phyloP scores from a whole-genome alignment of 768 basidiomycete species.

The Boletus edulis region DNA sequence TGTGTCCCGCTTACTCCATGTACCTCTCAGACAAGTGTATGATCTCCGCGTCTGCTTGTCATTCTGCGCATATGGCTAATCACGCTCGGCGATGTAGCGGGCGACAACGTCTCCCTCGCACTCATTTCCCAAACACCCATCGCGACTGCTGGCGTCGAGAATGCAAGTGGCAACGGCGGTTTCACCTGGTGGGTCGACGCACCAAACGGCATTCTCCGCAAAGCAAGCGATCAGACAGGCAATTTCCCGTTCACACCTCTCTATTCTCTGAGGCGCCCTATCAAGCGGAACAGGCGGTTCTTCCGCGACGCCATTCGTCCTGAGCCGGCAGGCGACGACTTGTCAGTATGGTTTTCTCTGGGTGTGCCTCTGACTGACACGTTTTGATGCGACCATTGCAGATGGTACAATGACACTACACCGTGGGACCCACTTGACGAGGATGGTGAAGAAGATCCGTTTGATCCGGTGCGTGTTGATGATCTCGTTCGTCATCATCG shows the following conservation, averaged over 20 bases:
- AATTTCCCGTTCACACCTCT: conserved; percentile 19
- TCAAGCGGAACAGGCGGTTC: conserved; percentile 4
- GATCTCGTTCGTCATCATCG: background rate
- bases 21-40: conserved; percentile 30
- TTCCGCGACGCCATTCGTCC: conserved; percentile 15
- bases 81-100: conserved; percentile 6
- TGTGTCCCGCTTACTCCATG: conserved; percentile 33
- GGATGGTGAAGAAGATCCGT: conserved; percentile 22
- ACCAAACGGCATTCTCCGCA: conserved; percentile 17
- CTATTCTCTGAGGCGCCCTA: conserved; percentile 16
- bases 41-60: background rate
- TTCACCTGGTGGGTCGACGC: conserved; percentile 21
- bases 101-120: conserved; percentile 21
- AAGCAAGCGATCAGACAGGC: conserved; percentile 16
- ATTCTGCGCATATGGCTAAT: background rate
- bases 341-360: conserved; percentile 13
- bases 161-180: background rate
- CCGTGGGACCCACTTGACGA: conserved; percentile 30
- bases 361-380: background rate
- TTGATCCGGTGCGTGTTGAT: conserved; percentile 15
- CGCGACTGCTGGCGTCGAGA: background rate
- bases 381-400: background rate
- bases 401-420: conserved; percentile 15
- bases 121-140: conserved; percentile 13
- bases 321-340: conserved; percentile 11